These are phyloP conservation scores for Stephania yunnanensis DNA, from an alignment of 164 flowering plant species.

Conservation along the genomic window DNA sequence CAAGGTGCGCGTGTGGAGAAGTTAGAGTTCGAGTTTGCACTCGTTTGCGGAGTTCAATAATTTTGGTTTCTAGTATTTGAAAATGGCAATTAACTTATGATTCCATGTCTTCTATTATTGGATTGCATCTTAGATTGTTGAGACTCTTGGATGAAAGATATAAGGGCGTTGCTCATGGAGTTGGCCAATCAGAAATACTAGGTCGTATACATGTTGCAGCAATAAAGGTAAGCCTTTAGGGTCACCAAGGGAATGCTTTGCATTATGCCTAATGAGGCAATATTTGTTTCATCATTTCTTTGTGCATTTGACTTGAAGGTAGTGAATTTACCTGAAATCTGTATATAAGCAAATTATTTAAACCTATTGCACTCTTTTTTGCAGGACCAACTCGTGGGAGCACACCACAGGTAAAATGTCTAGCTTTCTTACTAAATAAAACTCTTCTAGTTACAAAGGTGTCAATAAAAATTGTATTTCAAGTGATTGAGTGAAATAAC, in stretches of 20 bases:
- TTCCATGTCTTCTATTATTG: background rate
- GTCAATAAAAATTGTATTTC: background rate
- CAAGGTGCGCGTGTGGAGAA: background rate
- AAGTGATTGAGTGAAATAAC: background rate
- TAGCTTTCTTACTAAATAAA: background rate
- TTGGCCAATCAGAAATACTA: slow-evolving; percentile 89
- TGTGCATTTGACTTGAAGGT: background rate
- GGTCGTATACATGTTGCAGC: slow-evolving; percentile 99
- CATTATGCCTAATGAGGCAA: no score
- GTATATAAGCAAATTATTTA: background rate
- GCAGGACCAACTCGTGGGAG: slow-evolving; percentile 29
- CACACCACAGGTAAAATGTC: slow-evolving; percentile 33
- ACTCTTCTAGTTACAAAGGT: background rate
- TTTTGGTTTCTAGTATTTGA: background rate
- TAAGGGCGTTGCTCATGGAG: slow-evolving; percentile 95
- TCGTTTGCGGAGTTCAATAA: background rate
- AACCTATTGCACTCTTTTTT: background rate
- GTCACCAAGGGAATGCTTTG: background rate
- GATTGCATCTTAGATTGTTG: slow-evolving; percentile 47
- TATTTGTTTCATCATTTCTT: background rate
- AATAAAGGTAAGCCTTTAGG: slow-evolving; percentile 59
- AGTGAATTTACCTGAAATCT: background rate
- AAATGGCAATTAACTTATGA: background rate
- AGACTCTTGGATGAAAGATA: slow-evolving; percentile 86
- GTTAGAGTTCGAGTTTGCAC: background rate